phyloP scores from a whole-genome alignment of 2,329 filamentous ascomycete species.

The Tolypocladium ovalisporum region DNA sequence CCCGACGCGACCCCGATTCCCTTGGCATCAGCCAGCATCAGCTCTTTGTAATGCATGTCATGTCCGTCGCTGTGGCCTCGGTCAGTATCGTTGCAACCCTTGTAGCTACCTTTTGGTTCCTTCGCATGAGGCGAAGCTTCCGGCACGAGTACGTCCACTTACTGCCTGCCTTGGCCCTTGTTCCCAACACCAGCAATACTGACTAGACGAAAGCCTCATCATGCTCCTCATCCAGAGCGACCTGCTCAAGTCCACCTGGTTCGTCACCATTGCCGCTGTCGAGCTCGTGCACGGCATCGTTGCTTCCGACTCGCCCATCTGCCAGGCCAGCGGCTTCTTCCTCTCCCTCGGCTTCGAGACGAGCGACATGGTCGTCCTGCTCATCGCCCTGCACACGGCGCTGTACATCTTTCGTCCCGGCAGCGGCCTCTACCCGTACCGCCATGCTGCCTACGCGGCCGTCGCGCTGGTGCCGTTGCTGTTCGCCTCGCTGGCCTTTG shows the following conservation, averaged over 20 bases:
- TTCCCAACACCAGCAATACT: neutral
- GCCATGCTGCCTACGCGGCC: constrained; percentile 44
- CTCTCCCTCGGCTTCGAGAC: constrained; percentile 56
- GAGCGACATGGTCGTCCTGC: constrained; percentile 59
- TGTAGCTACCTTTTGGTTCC: constrained; percentile 59
- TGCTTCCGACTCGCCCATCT: constrained; percentile 41
- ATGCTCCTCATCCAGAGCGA: constrained; percentile 65
- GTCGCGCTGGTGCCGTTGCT: constrained; percentile 49
- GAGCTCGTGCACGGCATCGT: constrained; percentile 43
- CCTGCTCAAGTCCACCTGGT: constrained; percentile 58
- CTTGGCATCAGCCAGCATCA: constrained; percentile 2
- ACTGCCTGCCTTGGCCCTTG: neutral
- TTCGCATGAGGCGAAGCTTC: constrained; percentile 62
- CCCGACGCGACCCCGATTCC: neutral
- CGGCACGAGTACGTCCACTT: constrained; percentile 40
- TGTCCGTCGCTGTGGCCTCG: constrained; percentile 29
- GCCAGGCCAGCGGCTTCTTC: constrained; percentile 59
- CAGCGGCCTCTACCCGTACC: constrained; percentile 59
- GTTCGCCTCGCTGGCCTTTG: constrained; percentile 52
- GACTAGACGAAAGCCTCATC: constrained; percentile 43
- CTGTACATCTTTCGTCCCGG: constrained; percentile 57
- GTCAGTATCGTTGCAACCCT: constrained; percentile 47
- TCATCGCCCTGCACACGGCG: constrained; percentile 64
- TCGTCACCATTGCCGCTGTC: constrained; percentile 52
- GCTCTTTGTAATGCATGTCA: constrained; percentile 11